A percentile compares a stretch with the other conserved stretches of the same genome.
Conservation (phyloP, 164 flowering plant species). For the Amborella trichopoda region DNA sequence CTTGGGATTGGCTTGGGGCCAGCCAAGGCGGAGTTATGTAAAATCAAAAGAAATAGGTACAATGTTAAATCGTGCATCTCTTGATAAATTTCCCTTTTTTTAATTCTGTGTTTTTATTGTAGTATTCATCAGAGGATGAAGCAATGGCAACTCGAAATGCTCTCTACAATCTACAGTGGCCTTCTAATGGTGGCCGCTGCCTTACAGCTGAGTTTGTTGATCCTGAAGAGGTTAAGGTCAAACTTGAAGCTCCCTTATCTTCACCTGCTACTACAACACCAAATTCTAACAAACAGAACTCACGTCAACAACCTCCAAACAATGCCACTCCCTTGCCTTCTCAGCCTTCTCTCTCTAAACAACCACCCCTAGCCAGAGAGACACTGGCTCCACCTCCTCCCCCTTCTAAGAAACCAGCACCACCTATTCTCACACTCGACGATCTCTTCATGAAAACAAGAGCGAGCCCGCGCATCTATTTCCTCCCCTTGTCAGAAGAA, state of each 20-base stretch:
- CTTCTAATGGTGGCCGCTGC: conserved; percentile 77
- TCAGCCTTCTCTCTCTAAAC: not conserved
- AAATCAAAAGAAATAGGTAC: too few relatives aligned
- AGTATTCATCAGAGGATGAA: conserved; percentile 86
- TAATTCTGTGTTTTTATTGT: too few relatives aligned
- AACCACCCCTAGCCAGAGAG: conserved; percentile 31
- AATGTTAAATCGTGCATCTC: too few relatives aligned
- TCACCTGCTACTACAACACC: conserved; percentile 31
- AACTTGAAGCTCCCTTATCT: conserved; percentile 34
- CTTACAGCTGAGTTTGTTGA: conserved; percentile 86
- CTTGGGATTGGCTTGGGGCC: too few relatives aligned
- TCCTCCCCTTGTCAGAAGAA: conserved; percentile 71
- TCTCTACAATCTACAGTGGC: conserved; percentile 89
- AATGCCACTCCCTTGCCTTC: conserved; percentile 1
- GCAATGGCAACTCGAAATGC: conserved; percentile 81
- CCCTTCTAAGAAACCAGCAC: conserved; percentile 42
- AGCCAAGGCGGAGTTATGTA: too few relatives aligned
- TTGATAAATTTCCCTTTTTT: too few relatives aligned
- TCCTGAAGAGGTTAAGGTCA: conserved; percentile 60
- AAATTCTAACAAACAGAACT: not conserved
- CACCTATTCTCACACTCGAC: conserved; percentile 69
- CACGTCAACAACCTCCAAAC: not conserved
- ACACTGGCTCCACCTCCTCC: conserved; percentile 49
- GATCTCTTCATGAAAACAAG: conserved; percentile 78
- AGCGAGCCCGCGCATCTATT: conserved; percentile 73